Base-by-base conservation (phyloP, 208 protist genomes). In the Trypanosoma lewisi region DNA sequence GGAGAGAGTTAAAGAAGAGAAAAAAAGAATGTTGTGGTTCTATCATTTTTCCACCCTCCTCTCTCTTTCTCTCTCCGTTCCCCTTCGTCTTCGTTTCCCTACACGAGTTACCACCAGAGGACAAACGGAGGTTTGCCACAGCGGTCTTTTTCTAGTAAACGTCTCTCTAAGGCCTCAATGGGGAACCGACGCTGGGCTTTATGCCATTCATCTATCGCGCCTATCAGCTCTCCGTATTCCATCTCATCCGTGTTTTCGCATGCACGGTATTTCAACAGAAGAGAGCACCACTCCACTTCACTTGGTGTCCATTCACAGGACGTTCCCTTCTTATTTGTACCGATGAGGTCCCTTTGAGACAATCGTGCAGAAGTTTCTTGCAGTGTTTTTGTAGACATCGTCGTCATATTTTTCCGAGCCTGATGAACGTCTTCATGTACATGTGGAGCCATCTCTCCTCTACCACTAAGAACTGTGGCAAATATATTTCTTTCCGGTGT, bases 101-200 rank as follows among this genome's bases (percentile, higher is more conserved):
- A 6, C 36, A 59, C 2, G 36, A 52, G 19, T 62, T 54, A 63
- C 63, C 63, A 69, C n/a, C 63, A 54, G 37, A 69, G 63, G 31
- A 56, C 30, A 63, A 69, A 58, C 27, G 55, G 54, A 7, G 47
- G 45, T n/a, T 30, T 30, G 27, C 23, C 31, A 48, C 42, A 27
- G 17, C 27, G 11, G 1, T 62, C 51, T 36, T 28, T 7, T 33
- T 69, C 53, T 36, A 21, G 51, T n/a, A 63, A 55, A 30, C 63
- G 52, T 14, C 4, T 31, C 45, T 69, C 51, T 39, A 69, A 41
- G 14, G 54, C 45, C 23, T 69, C 54, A 16, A 28, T 19, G 7
- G 53, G 63, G 39, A 49, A 56, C 2, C 54, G 52, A 23, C 31
- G 63, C 17, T 21, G 63, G 14, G 42, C 47, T n/a, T 61, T 45